phyloP scores from a whole-genome alignment of 495 filamentous ascomycete genomes.

The Sordaria brevicollis region DNA sequence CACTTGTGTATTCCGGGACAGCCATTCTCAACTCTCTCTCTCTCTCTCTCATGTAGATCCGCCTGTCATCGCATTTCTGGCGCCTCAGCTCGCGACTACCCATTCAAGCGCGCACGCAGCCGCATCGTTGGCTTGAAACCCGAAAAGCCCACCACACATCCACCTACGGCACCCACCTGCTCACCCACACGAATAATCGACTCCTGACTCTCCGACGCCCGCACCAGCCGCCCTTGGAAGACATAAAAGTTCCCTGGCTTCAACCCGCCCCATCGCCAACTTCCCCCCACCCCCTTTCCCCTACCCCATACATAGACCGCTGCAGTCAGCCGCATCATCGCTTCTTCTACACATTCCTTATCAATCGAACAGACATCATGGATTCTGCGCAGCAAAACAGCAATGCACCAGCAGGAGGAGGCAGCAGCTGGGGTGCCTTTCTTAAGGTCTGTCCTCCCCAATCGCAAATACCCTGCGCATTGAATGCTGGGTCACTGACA shows the following conservation, averaged over 20 bases:
- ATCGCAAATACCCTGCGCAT: background rate
- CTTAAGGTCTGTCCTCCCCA: constrained; percentile 33
- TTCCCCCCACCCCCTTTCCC: background rate
- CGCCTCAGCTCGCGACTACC: background rate
- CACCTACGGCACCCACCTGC: background rate
- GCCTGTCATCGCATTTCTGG: background rate
- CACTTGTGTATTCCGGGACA: background rate
- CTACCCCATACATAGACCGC: background rate
- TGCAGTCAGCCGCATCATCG: background rate
- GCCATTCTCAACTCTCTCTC: background rate
- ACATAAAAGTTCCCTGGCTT: background rate
- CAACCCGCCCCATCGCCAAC: background rate
- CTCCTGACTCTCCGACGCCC: background rate
- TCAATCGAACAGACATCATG: background rate
- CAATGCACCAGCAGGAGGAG: constrained; percentile 24
- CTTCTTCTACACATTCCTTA: background rate
- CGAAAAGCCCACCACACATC: background rate
- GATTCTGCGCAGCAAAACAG: constrained; percentile 4
- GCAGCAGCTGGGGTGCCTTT: constrained; percentile 39
- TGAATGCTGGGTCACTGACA: background rate
- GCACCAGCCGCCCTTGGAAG: background rate
- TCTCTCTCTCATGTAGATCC: background rate
- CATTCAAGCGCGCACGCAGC: background rate
- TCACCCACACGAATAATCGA: background rate
- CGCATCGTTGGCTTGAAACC: background rate